phyloP scores from a whole-genome alignment of 2,329 filamentous ascomycete genomes.

The Aspergillus tamarii region DNA sequence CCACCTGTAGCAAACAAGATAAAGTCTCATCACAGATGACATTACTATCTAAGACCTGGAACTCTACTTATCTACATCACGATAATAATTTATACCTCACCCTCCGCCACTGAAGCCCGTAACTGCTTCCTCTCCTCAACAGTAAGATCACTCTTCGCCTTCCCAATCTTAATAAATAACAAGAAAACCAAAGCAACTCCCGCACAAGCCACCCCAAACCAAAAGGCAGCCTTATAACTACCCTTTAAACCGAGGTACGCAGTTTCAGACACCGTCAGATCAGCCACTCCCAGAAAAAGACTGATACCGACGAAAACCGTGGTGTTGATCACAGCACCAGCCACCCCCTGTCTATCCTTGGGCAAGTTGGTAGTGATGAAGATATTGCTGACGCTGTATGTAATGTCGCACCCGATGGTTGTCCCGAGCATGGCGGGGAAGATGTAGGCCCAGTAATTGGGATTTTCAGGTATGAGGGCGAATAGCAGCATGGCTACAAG shows the following conservation, averaged over 20 bases:
- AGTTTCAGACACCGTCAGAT: constrained; percentile 9
- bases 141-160: not conserved
- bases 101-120: not conserved
- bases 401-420: constrained; percentile 10
- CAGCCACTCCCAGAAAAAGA: constrained; percentile 14
- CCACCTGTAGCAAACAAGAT: too few species aligned
- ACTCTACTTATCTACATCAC: too few species aligned
- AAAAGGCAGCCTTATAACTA: constrained; percentile 18
- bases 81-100: not conserved
- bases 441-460: constrained; percentile 14
- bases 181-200: not conserved
- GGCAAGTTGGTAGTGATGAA: constrained; percentile 14
- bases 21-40: too few species aligned
- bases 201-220: constrained; percentile 13
- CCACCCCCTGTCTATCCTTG: constrained; percentile 10
- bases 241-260: not conserved
- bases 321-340: constrained; percentile 12
- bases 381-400: constrained; percentile 16
- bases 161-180: not conserved
- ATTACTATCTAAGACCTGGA: too few species aligned
- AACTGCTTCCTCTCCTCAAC: not conserved
- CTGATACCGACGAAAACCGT: constrained; percentile 16
- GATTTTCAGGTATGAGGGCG: constrained; percentile 12
- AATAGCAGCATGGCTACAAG: constrained; percentile 9
- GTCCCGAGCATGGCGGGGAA: constrained; percentile 15